Percentiles rank a stretch among this genome's conserved stretches.
Evolutionary conservation across 192 early-diverging fungal species (phyloP).

Genomic region (Backusella westeae): DNA sequence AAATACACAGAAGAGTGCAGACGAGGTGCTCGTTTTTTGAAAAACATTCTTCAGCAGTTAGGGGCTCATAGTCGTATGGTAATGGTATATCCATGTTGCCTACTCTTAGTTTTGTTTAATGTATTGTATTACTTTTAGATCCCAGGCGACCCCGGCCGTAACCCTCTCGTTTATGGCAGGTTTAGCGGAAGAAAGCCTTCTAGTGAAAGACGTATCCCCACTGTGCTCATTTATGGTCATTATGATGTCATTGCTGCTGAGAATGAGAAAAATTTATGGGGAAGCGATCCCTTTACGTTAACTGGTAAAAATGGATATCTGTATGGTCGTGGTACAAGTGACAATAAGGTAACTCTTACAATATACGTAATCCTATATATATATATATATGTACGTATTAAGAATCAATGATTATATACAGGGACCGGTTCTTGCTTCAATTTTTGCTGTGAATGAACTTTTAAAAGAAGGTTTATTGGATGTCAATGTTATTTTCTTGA

Average conservation of each 20-base stretch:
- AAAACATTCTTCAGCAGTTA: conserved; percentile 61
- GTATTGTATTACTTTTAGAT: conserved; percentile 28
- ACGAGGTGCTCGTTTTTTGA: conserved; percentile 70
- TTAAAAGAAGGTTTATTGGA: conserved; percentile 53
- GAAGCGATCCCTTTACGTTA: conserved; percentile 62
- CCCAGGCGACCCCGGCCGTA: conserved; percentile 56
- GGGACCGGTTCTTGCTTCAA: conserved; percentile 70
- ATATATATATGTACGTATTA: background rate
- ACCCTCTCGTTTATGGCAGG: conserved; percentile 70
- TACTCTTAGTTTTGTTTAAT: background rate
- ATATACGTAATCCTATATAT: background rate
- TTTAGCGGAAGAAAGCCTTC: conserved; percentile 42
- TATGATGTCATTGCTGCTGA: conserved; percentile 81
- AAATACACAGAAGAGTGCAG: conserved; percentile 71
- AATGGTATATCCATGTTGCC: background rate
- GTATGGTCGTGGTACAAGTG: conserved; percentile 76
- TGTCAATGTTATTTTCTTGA: conserved; percentile 69
- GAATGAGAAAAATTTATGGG: conserved; percentile 55
- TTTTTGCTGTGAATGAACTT: conserved; percentile 71
- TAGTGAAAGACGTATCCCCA: conserved; percentile 34
- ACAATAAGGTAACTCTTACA: conserved; percentile 55
- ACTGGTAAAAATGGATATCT: conserved; percentile 66
- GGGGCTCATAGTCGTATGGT: conserved; percentile 56
- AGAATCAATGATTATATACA: background rate
- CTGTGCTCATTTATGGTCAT: conserved; percentile 76